Evolutionary conservation across 805 yeast species (phyloP), one percentile per base, ranked within the genome.

Genomic region (Wickerhamomyces alni): DNA sequence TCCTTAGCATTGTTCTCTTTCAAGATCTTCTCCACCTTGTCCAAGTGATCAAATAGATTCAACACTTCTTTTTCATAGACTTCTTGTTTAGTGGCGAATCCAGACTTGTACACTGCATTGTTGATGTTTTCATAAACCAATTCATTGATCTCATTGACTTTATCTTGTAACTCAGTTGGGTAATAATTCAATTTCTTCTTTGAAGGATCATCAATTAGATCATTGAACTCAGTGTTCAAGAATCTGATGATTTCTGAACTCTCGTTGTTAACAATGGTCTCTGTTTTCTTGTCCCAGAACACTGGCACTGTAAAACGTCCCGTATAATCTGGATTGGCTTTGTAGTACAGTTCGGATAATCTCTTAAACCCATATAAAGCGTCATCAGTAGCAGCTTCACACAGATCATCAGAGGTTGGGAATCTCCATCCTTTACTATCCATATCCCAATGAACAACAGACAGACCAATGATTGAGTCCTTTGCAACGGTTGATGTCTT

Each of bases 221-320:
- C 68, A 52, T 82, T 77, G 58, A 88, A 87, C 38, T 77, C 91
- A 24, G 79, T 68, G 59, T 86, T 82, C 48, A 91, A 67, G 68
- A 88, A 84, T 51, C 97, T 75, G 50, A 93, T 77, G 49, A 91
- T 84, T 57, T 89, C 97, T 26, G 91, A 72, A 44, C 94, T 82
- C 63, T 91, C 98, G 61, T 91, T 91, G 66, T 77, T 87, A 41
- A 91, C 98, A 58, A 91, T 85, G 2, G 95, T 84, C 39, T 77
- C 64, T 25, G 75, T 72, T 63, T 89, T 80, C 55, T 74, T 82
- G 62, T 91, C 98, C 93, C 95, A 91, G 51, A 91, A 69, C 2
- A 89, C 85, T 1, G 98, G 98, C 27, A 91, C 98, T 1, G 97
- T 89, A 58, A 78, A 85, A 47, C 97, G 70, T 4, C 94, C 96